Evolutionary conservation across 148 eudicot species (phyloP), one percentile per base, ranked within the genome.

Genomic region (Agrostemma githago): DNA sequence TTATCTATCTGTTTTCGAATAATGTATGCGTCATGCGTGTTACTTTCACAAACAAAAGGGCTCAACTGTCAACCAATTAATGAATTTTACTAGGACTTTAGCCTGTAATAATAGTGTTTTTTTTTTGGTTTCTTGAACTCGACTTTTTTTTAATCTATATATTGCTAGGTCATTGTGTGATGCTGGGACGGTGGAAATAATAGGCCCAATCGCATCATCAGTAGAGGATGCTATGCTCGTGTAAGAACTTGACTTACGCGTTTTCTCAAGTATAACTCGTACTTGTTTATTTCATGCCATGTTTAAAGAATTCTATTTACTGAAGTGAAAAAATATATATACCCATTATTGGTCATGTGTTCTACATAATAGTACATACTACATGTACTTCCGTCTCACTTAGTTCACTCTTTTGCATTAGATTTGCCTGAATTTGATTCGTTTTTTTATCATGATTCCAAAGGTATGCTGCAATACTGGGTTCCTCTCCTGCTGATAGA

Each of bases 391-490:
- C 12, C 5, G 19, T 21, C 16, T 7, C 26, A 44, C 26, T 1
- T 12, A 48, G 21, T 21, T 20, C 11, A 6, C 63, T 57, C 15
- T 57, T 12, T n/a, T 57, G 68, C 6, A 21, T 64, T 40, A 66
- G 34, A 51, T 64, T 74, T 44, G 16, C 66, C 71, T 44, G 44
- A 71, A 64, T 70, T 8, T 74, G 62, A 64, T 61, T 56, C 70
- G 21, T 5, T 16, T 42, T 57, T 17, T 51, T 21, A 21, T 71
- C 68, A 41, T 72, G 69, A 72, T 70, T 78, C 67, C 78, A 80
- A 83, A 96, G 99, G 89, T 96, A 96, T 85, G 88, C 99, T 21
- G 90, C 97, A 77, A 89, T 96, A 70, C 82, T 90, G 82, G 99
- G 99, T 17, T 88, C 99, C 72, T 96, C 97, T 79, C 83, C 88